phyloP scores from a whole-genome alignment of 495 filamentous ascomycete species.

The Annulohypoxylon bovei region DNA sequence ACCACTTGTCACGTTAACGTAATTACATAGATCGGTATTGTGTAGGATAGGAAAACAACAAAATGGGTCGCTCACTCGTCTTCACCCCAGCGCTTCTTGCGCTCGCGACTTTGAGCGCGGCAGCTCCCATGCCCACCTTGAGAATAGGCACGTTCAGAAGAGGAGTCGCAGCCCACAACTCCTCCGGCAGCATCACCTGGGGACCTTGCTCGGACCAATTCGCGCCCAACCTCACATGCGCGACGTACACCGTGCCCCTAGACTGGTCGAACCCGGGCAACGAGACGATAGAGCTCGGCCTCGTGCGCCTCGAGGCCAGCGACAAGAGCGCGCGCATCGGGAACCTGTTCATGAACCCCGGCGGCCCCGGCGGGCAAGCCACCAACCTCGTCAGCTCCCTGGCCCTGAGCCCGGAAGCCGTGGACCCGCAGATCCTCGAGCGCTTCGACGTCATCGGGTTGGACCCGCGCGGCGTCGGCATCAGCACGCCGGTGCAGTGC shows the following conservation, averaged over 20 bases:
- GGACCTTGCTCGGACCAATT: slow-evolving; percentile 39
- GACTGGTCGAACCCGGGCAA: slow-evolving; percentile 38
- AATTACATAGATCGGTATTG: neutral
- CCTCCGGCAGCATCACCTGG: slow-evolving; percentile 33
- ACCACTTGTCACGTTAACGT: neutral
- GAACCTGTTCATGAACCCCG: slow-evolving; percentile 52
- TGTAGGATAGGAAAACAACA: neutral
- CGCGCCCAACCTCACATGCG: slow-evolving; percentile 32
- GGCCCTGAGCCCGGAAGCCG: neutral
- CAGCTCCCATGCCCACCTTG: slow-evolving; percentile 6
- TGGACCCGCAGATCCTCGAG: slow-evolving; percentile 41
- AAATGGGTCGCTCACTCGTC: slow-evolving; percentile 18
- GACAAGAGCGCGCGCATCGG: slow-evolving; percentile 46
- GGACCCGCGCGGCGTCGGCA: slow-evolving; percentile 48
- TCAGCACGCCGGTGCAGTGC: slow-evolving; percentile 53
- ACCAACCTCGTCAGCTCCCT: slow-evolving; percentile 26
- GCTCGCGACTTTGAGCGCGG: slow-evolving; percentile 22
- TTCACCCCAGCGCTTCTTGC: slow-evolving; percentile 24
- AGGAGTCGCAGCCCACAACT: neutral
- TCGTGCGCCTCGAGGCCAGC: slow-evolving; percentile 41
- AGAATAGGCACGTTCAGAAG: neutral
- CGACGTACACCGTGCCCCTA: slow-evolving; percentile 39
- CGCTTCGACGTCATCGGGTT: slow-evolving; percentile 47
- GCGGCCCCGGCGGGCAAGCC: slow-evolving; percentile 49
- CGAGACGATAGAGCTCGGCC: slow-evolving; percentile 42